phyloP scores from a whole-genome alignment of 108 stramenopile genomes.

The Pseudonitzschia pungens region DNA sequence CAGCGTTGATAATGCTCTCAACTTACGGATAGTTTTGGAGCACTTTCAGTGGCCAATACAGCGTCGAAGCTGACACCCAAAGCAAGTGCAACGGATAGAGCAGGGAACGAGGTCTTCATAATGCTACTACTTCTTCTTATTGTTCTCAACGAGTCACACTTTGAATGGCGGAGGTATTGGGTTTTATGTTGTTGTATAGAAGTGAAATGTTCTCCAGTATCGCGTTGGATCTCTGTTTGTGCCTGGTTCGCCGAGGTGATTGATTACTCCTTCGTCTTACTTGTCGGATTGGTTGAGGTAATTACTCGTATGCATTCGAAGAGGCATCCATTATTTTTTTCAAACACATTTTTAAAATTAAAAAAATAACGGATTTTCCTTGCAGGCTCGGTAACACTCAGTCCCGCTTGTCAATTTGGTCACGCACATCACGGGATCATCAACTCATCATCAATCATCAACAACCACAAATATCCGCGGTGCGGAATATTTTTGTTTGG shows the following conservation, averaged over 20 bases:
- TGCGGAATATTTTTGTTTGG: too few relatives aligned
- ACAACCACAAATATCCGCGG: neutral
- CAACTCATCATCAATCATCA: too few relatives aligned
- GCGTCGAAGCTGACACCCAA: neutral
- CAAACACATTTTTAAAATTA: too few relatives aligned
- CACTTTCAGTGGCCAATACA: neutral
- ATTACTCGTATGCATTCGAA: too few relatives aligned
- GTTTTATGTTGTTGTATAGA: neutral
- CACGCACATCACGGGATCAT: neutral
- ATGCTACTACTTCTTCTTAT: neutral
- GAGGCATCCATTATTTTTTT: too few relatives aligned
- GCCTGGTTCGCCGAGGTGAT: too few relatives aligned
- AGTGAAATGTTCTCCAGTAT: too few relatives aligned
- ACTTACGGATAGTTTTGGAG: constrained; percentile 1
- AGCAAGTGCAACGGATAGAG: neutral
- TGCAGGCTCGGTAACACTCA: neutral
- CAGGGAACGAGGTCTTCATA: neutral
- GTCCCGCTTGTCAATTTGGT: neutral
- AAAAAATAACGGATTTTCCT: neutral
- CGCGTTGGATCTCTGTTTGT: too few relatives aligned
- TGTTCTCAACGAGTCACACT: neutral
- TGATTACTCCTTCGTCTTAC: too few relatives aligned
- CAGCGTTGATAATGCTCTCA: neutral
- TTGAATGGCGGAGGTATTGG: neutral
- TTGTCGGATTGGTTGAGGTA: too few relatives aligned